These are phyloP conservation scores for Punctularia strigosozonata DNA, from an alignment of 768 basidiomycete genomes.

Conservation along the genomic window DNA sequence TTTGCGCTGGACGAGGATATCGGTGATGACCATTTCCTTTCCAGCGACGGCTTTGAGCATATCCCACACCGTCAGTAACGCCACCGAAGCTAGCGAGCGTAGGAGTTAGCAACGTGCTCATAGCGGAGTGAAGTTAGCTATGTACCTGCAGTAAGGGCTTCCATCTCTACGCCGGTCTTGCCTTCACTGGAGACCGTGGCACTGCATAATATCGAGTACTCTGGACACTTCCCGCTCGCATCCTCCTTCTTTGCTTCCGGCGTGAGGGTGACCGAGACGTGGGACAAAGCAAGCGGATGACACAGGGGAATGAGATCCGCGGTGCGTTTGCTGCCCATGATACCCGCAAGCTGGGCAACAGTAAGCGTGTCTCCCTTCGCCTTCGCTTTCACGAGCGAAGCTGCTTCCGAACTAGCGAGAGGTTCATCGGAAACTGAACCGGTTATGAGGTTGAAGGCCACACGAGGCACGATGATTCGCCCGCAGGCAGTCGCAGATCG, in stretches of 20 bases:
- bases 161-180: slow-evolving; percentile 88
- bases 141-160: slow-evolving; percentile 83
- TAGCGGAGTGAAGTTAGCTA: too few relatives aligned
- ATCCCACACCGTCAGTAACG: slow-evolving; percentile 80
- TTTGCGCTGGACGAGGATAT: slow-evolving; percentile 55
- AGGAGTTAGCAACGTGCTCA: too few relatives aligned
- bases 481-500: slow-evolving; percentile 71
- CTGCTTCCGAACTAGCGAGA: slow-evolving; percentile 6
- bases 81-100: too few relatives aligned
- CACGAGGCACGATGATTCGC: slow-evolving; percentile 50
- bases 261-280: slow-evolving; percentile 50
- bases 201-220: slow-evolving; percentile 44
- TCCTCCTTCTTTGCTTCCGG: slow-evolving; percentile 23
- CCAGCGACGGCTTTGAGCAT: slow-evolving; percentile 90
- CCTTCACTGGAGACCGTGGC: slow-evolving; percentile 69
- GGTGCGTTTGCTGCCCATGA: slow-evolving; percentile 82
- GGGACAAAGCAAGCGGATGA: slow-evolving; percentile 68
- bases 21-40: slow-evolving; percentile 72
- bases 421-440: slow-evolving; percentile 24
- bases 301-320: slow-evolving; percentile 79
- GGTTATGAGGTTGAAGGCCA: slow-evolving; percentile 56
- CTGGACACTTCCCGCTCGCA: slow-evolving; percentile 4
- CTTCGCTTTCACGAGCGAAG: slow-evolving; percentile 33
- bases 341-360: slow-evolving; percentile 74
- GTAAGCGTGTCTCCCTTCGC: slow-evolving; percentile 62